These are phyloP conservation scores for Thalassiosira livingstoniorum DNA, from an alignment of 352 stramenopile genomes.

Conservation along the genomic window DNA sequence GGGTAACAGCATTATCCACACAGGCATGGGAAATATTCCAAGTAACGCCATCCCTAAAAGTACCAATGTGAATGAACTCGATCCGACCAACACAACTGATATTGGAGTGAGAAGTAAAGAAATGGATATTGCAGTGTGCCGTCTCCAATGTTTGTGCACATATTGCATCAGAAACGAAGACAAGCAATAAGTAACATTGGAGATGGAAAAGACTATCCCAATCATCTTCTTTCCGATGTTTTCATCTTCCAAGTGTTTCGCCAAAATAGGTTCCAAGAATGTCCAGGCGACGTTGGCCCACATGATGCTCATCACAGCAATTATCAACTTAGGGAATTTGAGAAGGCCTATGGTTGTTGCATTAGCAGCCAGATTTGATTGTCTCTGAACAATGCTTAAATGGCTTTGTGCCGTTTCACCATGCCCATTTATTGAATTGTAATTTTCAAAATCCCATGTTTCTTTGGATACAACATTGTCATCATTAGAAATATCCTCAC, in stretches of 20 bases:
- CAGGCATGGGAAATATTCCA: constrained; percentile 41
- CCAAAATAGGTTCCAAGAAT: constrained; percentile 51
- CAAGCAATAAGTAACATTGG: constrained; percentile 50
- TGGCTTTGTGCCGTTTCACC: background rate
- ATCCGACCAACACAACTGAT: constrained; percentile 42
- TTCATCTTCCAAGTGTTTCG: constrained; percentile 34
- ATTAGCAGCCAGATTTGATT: constrained; percentile 1
- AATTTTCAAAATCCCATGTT: constrained; percentile 1
- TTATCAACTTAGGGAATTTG: constrained; percentile 33
- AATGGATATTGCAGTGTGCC: constrained; percentile 25
- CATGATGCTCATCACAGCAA: constrained; percentile 40
- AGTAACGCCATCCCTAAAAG: constrained; percentile 26
- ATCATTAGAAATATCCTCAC: too few relatives aligned
- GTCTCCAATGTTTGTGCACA: constrained; percentile 17
- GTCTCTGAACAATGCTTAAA: background rate
- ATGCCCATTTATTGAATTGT: background rate
- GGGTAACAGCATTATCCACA: constrained; percentile 50
- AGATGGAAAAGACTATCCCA: constrained; percentile 54
- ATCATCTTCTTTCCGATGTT: constrained; percentile 49
- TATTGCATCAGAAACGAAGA: constrained; percentile 41
- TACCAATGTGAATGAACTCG: constrained; percentile 30
- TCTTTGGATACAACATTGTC: too few relatives aligned
- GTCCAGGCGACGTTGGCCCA: constrained; percentile 56
- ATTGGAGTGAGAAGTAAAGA: constrained; percentile 45
- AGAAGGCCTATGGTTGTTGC: constrained; percentile 41